A percentile compares a stretch with the other conserved stretches of the same genome.
Evolutionary conservation across 78 protist species (phyloP).

Genomic region (Parvularia atlantis): DNA sequence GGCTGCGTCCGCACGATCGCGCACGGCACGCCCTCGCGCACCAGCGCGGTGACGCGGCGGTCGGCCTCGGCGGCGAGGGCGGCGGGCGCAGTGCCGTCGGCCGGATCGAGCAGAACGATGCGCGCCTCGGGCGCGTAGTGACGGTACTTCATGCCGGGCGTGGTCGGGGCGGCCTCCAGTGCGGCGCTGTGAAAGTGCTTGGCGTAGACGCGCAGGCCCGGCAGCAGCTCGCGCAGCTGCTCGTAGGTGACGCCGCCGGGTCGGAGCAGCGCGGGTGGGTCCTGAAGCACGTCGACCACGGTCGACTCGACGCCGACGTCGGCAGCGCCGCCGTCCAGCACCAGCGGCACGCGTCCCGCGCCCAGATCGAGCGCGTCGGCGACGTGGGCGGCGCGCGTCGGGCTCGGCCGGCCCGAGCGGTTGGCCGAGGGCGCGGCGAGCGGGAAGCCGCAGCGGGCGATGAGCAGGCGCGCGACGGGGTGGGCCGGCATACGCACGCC

Average conservation of each 20-base stretch:
- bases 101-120: not conserved
- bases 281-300: not conserved
- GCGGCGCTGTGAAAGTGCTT: not conserved
- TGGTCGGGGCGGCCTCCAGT: not conserved
- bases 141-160: conserved; percentile 13
- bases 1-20: too few species aligned
- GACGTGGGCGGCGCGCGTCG: conserved; percentile 12
- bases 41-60: too few species aligned
- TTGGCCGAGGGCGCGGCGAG: conserved; percentile 27
- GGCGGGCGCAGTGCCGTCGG: too few species aligned
- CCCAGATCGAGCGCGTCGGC: conserved; percentile 10
- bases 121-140: conserved; percentile 3
- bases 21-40: too few species aligned
- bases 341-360: not conserved
- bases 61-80: too few species aligned
- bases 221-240: not conserved
- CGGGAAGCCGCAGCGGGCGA: not conserved
- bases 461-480: not conserved
- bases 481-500: conserved; percentile 27
- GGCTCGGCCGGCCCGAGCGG: conserved; percentile 15
- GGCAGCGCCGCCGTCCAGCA: conserved; percentile 2
- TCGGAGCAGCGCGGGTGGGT: conserved; percentile 11
- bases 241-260: conserved; percentile 12
- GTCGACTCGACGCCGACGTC: conserved; percentile 10
- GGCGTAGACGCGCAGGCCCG: not conserved